Evolutionary conservation across 2,329 filamentous ascomycete genomes (phyloP).

Genomic region (Colletotrichum zoysiae): DNA sequence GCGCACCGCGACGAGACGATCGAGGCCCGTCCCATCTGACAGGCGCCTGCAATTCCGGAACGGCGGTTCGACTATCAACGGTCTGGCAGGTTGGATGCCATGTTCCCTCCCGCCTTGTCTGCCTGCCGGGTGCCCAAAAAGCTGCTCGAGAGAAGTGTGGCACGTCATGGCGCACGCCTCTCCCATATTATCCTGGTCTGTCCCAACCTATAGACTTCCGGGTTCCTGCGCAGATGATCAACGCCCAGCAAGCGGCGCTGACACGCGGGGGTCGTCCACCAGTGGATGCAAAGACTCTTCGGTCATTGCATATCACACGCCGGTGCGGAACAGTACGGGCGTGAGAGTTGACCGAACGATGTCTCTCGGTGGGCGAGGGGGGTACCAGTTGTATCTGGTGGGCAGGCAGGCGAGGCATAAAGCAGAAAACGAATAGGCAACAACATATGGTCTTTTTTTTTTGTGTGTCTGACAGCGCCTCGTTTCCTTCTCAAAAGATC

Average conservation of each 20-base stretch:
- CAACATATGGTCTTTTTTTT: background rate
- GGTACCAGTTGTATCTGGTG: background rate
- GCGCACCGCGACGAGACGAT: conserved; percentile 37
- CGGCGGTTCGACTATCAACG: conserved; percentile 2
- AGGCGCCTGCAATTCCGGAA: conserved; percentile 24
- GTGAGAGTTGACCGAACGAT: conserved; percentile 16
- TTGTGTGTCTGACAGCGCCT: conserved; percentile 1
- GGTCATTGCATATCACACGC: conserved; percentile 31
- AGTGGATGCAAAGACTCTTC: background rate
- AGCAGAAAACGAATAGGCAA: background rate
- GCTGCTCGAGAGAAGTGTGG: conserved; percentile 19
- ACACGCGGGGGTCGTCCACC: conserved; percentile 7
- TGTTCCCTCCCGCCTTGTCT: background rate
- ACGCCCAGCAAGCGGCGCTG: conserved; percentile 29
- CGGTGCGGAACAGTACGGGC: background rate
- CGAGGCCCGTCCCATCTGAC: conserved; percentile 40
- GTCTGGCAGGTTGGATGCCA: background rate
- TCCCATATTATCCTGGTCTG: conserved; percentile 4
- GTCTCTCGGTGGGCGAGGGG: conserved; percentile 21
- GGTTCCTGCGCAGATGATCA: conserved; percentile 52
- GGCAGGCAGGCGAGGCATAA: background rate
- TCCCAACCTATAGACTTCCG: conserved; percentile 40
- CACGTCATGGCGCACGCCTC: conserved; percentile 27
- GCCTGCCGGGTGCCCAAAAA: background rate
- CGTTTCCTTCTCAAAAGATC: conserved; percentile 7